Evolutionary conservation across 192 early-diverging fungal genomes (phyloP).

Genomic region (Backusella psychrophila): DNA sequence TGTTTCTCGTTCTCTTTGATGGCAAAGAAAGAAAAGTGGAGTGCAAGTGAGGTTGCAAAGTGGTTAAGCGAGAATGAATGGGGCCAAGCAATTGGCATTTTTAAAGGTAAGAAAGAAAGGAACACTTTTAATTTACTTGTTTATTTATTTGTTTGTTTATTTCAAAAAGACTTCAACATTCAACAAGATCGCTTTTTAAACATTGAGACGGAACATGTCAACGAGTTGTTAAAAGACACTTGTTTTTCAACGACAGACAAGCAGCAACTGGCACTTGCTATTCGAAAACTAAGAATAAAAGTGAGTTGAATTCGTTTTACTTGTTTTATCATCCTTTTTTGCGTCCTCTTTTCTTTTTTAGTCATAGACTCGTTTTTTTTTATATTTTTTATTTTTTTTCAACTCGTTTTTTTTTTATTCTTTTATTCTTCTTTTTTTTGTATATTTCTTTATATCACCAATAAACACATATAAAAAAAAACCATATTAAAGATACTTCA

Average conservation of each 20-base stretch:
- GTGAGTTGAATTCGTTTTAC: neutral
- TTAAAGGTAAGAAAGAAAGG: no score
- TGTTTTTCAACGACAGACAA: neutral
- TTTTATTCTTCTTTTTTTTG: neutral
- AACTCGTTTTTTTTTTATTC: neutral
- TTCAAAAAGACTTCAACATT: no score
- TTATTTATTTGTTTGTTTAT: no score
- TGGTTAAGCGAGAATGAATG: no score
- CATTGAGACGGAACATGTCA: no score
- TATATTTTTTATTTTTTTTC: neutral
- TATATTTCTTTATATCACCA: neutral
- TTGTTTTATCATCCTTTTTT: neutral
- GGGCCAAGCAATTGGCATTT: no score
- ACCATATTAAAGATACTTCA: neutral
- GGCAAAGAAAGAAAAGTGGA: no score
- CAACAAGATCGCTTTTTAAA: no score
- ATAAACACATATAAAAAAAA: neutral
- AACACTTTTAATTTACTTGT: no score
- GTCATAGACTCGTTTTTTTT: neutral
- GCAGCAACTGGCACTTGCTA: neutral
- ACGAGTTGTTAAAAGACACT: neutral
- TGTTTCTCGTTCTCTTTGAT: no score
- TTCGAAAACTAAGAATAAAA: neutral
- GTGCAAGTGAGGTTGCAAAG: no score
- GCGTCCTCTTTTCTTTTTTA: neutral